Conservation (phyloP, 2,329 filamentous ascomycete genomes). For the Rhinocladiella similis region DNA sequence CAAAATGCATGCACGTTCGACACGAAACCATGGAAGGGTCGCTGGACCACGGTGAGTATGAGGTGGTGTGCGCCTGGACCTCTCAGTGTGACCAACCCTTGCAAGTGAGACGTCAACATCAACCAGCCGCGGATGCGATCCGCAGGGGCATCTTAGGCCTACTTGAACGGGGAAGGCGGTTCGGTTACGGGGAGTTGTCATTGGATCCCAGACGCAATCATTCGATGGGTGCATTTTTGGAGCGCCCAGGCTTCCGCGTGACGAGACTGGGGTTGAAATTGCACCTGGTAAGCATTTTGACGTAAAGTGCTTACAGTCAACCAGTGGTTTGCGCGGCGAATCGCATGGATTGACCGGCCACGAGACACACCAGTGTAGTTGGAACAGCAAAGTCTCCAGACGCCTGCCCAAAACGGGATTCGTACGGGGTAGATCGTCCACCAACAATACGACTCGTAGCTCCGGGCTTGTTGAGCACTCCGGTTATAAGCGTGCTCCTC, state of each 20-base stretch:
- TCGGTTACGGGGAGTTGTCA: constrained; percentile 17
- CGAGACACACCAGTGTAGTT: neutral
- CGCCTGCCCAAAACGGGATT: neutral
- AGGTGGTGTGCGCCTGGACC: constrained; percentile 11
- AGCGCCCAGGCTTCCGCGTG: constrained; percentile 12
- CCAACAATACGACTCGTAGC: no score
- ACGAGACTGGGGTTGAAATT: constrained; percentile 21
- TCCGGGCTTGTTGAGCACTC: no score
- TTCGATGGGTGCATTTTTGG: neutral
- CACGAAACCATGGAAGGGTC: neutral
- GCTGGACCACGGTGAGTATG: constrained; percentile 4
- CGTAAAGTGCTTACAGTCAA: constrained; percentile 21
- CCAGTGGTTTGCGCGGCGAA: constrained; percentile 3
- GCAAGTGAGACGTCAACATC: constrained; percentile 13
- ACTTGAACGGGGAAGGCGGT: constrained; percentile 14
- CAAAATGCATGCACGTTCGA: constrained; percentile 1
- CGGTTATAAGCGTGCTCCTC: no score
- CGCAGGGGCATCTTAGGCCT: constrained; percentile 21
- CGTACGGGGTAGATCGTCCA: no score
- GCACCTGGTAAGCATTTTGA: constrained; percentile 18
- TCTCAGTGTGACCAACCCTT: constrained; percentile 12
- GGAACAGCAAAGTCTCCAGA: neutral
- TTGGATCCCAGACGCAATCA: constrained; percentile 12
- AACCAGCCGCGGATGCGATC: constrained; percentile 19
- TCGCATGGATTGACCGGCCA: constrained; percentile 13